Evolutionary conservation across 176 grass and related monocot species (phyloP), one percentile per base, ranked within the genome.

Genomic region (Triticum turgidum): DNA sequence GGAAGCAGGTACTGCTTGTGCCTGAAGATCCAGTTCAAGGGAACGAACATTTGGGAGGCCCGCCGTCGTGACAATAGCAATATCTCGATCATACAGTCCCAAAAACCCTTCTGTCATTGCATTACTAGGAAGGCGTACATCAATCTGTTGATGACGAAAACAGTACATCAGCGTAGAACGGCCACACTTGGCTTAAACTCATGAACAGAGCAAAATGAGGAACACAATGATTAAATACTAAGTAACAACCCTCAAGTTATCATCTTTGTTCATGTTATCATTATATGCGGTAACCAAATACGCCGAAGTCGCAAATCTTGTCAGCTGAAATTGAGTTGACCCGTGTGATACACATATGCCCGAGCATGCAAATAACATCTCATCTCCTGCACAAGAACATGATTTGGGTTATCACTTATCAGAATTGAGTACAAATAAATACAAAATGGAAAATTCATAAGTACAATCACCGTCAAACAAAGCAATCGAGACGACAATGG

Each of bases 251-350:
- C 35, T 82, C 62, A 88, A 45, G 7, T 82, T 34, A 77, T 88
- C 80, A 83, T 83, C 72, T 12, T 1, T 69, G 8, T 88, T 68
- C 68, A 80, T 83, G 7, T 76, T 32, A 2, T 4, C 0, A 0
- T 22, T 44, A 63, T 77, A 83, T 33, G 21, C 24, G 22, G 0
- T 34, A 77, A 37, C 70, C 33, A 87, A 68, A 42, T 13, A 0
- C 22, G 86, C 70, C 8, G 61, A 87, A 56, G 79, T 87, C 70
- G 76, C 69, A 87, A 76, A 75, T 67, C 78, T 87, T 75, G 86
- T 87, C 15, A 56, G 44, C 1, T 41, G 7, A 37, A 69, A 5
- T 33, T 59, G 25, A 17, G 34, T 4, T 37, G 1, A 20, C 38
- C 10, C 25, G 0, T 10, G 0, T 12, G 52, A 77, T 72, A 86